Percentiles rank a stretch among this genome's conserved stretches.
Conservation (phyloP, 495 filamentous ascomycete genomes). For the Penicillium paxilli region DNA sequence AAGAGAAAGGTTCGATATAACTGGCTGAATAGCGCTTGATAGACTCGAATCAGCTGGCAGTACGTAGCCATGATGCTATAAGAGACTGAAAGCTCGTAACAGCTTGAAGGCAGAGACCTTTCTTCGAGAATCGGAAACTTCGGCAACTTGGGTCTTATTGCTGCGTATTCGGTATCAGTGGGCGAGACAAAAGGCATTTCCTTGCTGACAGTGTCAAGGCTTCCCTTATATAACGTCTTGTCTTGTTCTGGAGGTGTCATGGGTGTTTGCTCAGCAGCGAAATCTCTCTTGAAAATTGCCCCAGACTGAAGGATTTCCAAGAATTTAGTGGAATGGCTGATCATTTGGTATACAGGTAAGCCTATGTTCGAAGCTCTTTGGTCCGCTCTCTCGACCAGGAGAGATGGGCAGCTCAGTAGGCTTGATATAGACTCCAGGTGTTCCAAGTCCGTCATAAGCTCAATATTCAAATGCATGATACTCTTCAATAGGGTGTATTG, state of each 20-base stretch:
- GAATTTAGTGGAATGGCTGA: slow-evolving; percentile 19
- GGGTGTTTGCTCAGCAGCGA: neutral
- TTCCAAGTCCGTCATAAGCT: slow-evolving; percentile 20
- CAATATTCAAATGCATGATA: slow-evolving; percentile 15
- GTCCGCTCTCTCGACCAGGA: neutral
- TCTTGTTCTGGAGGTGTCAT: neutral
- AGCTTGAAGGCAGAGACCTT: neutral
- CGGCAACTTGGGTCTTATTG: neutral
- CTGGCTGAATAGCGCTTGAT: slow-evolving; percentile 18
- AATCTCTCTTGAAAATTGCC: neutral
- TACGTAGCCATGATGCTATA: slow-evolving; percentile 17
- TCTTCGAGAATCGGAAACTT: neutral
- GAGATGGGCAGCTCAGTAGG: neutral
- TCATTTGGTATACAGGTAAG: slow-evolving; percentile 20
- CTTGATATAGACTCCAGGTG: neutral
- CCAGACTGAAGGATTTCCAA: slow-evolving; percentile 12
- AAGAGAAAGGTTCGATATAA: slow-evolving; percentile 21
- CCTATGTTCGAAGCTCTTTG: slow-evolving; percentile 4
- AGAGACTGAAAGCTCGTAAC: slow-evolving; percentile 4
- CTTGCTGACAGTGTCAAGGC: no score
- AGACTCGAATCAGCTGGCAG: slow-evolving; percentile 14
- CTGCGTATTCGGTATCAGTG: neutral
- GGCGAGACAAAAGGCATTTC: neutral
- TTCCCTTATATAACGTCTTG: neutral
- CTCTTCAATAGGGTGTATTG: neutral